Conservation (phyloP, 2,329 filamentous ascomycete genomes). For the Fusarium sambucinum region DNA sequence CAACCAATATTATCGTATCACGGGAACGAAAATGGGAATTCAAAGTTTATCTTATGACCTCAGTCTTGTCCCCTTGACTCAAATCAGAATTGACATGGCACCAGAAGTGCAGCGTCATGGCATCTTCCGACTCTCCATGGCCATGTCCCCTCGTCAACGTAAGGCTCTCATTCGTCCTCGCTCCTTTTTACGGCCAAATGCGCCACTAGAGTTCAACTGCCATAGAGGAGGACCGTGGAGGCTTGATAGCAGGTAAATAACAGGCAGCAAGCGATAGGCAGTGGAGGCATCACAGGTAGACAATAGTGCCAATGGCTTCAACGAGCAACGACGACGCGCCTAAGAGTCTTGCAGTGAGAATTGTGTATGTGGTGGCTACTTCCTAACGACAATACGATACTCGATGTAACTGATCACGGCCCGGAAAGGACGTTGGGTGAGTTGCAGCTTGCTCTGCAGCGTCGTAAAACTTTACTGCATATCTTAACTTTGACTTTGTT, state of each 20-base stretch:
- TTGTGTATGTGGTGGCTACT: constrained; percentile 25
- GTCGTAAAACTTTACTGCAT: constrained; percentile 7
- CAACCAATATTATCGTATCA: constrained; percentile 2
- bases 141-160: constrained; percentile 2
- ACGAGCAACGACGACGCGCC: not conserved
- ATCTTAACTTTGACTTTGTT: not conserved
- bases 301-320: constrained; percentile 16
- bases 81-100: not conserved
- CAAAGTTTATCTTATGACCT: constrained; percentile 23
- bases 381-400: constrained; percentile 20
- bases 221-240: not conserved
- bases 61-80: not conserved
- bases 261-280: not conserved
- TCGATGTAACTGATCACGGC: constrained; percentile 21
- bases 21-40: constrained; percentile 23
- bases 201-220: constrained; percentile 18
- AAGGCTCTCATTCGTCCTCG: constrained; percentile 25
- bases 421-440: constrained; percentile 21
- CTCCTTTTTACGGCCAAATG: constrained; percentile 39
- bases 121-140: not conserved
- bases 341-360: not conserved
- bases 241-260: not conserved
- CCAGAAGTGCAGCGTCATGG: constrained; percentile 8
- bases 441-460: constrained; percentile 9
- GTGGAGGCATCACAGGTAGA: constrained; percentile 3